Evolutionary conservation across 164 flowering plant species (phyloP).

Genomic region (Hamamelis virginiana): DNA sequence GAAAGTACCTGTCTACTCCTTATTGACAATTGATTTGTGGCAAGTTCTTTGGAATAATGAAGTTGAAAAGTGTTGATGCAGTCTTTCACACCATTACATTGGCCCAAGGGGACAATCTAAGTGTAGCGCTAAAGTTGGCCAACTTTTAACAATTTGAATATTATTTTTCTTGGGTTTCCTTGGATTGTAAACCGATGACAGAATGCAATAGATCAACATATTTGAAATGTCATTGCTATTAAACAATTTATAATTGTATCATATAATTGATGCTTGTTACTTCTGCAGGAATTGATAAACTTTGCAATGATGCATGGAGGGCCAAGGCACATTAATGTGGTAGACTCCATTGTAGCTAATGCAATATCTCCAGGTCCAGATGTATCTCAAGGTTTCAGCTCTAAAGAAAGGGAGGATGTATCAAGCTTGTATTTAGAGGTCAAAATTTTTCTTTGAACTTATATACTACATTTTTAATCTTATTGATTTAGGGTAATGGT

Average conservation of each 20-base stretch:
- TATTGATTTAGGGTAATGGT: background rate
- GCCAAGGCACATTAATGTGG: constrained; percentile 33
- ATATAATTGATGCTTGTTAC: background rate
- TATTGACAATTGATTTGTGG: background rate
- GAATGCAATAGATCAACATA: background rate
- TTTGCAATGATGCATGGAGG: constrained; percentile 78
- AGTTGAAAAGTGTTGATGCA: no score
- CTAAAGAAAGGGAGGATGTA: constrained; percentile 57
- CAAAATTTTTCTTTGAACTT: constrained; percentile 7
- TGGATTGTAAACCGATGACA: background rate
- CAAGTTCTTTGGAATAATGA: no score
- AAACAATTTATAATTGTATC: background rate
- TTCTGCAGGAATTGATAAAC: constrained; percentile 63
- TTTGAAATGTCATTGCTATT: background rate
- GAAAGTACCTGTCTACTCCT: background rate
- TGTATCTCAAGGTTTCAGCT: constrained; percentile 39
- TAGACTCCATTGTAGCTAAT: constrained; percentile 50
- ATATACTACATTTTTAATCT: background rate
- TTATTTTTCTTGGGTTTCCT: background rate
- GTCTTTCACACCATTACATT: no score
- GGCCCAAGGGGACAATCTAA: no score
- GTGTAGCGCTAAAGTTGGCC: no score
- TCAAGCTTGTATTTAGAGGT: constrained; percentile 79
- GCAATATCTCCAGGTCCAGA: constrained; percentile 40
- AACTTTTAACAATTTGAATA: background rate